Conservation (phyloP, 768 basidiomycete species). For the Gymnopilus junonius region DNA sequence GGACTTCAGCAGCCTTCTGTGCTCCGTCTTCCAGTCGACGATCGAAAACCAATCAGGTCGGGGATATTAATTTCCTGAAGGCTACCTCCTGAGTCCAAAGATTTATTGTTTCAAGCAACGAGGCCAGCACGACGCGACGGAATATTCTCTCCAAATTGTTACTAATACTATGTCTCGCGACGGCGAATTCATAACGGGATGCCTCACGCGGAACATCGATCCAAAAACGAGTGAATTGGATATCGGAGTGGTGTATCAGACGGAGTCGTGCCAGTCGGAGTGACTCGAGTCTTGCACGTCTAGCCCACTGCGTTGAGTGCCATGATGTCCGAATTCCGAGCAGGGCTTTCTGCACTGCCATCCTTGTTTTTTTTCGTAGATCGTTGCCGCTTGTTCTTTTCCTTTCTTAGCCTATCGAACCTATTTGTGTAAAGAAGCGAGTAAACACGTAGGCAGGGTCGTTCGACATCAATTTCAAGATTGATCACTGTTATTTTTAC, state of each 20-base stretch:
- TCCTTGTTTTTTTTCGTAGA: neutral
- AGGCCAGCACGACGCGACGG: constrained; percentile 7
- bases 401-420: neutral
- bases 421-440: neutral
- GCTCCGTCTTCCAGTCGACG: neutral
- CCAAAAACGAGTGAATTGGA: neutral
- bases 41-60: neutral
- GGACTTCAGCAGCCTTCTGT: neutral
- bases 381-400: neutral
- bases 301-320: neutral
- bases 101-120: constrained; percentile 1
- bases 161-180: neutral
- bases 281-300: neutral
- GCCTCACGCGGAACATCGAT: neutral
- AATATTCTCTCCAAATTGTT: neutral
- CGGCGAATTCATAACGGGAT: neutral
- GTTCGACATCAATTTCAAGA: neutral
- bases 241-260: neutral
- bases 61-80: neutral
- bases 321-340: neutral
- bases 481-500: neutral
- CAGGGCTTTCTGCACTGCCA: neutral
- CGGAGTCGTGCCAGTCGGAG: no score
- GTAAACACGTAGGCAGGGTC: neutral
- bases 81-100: neutral